Evolutionary conservation across 73 alveolate species (phyloP).

Genomic region (Blepharisma japonicum): DNA sequence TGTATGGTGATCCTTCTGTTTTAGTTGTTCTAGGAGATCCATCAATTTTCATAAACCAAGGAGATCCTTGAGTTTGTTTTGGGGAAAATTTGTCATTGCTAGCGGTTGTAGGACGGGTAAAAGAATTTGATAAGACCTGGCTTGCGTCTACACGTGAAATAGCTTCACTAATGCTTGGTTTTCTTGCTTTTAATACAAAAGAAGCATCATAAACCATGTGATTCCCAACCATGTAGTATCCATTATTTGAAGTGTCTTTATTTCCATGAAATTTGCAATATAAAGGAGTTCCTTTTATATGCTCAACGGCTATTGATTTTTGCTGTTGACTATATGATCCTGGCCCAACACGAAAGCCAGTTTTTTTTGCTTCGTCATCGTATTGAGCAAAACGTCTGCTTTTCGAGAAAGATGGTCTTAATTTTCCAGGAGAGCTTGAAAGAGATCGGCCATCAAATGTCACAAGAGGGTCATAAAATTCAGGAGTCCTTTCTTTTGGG

Average conservation of each 20-base stretch:
- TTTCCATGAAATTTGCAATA: slow-evolving; percentile 12
- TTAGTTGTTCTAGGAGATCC: too few species aligned
- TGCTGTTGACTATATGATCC: slow-evolving; percentile 17
- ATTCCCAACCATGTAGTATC: neutral
- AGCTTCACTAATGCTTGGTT: too few species aligned
- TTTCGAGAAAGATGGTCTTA: slow-evolving; percentile 6
- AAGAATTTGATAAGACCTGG: too few species aligned
- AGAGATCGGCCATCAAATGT: slow-evolving; percentile 18
- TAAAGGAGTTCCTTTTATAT: slow-evolving; percentile 18
- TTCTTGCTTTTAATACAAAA: neutral
- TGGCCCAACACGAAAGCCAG: slow-evolving; percentile 35
- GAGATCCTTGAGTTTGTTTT: too few species aligned
- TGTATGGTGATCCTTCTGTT: too few species aligned
- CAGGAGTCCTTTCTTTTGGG: slow-evolving; percentile 54
- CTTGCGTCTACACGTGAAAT: too few species aligned
- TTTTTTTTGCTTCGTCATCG: slow-evolving; percentile 19
- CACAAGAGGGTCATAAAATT: slow-evolving; percentile 35
- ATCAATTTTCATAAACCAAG: too few species aligned
- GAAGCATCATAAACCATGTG: slow-evolving; percentile 16
- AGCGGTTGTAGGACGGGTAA: too few species aligned
- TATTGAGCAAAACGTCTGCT: neutral
- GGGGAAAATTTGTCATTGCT: too few species aligned
- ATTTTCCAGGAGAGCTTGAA: neutral
- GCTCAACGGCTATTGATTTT: neutral
- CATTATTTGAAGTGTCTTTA: neutral